Evolutionary conservation across 352 stramenopile genomes (phyloP).

Genomic region (Pythium rhizo-oryzae): DNA sequence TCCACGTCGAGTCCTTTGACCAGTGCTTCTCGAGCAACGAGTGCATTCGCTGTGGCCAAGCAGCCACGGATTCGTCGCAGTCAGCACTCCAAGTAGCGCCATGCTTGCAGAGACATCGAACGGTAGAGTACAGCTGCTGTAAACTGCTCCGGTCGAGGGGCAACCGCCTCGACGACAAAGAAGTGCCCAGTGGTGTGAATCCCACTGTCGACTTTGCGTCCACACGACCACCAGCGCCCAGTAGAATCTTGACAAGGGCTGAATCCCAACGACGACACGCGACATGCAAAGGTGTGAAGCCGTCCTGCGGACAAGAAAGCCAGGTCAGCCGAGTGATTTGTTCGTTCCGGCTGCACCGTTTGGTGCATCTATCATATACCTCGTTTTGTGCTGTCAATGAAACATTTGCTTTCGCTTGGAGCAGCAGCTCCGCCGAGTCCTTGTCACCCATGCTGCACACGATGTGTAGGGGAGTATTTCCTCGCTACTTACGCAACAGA

Average conservation of each 20-base stretch:
- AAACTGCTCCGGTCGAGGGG: background rate
- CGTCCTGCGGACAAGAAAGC: background rate
- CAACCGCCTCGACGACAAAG: background rate
- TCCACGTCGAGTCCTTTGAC: slow-evolving; percentile 17
- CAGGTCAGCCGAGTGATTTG: background rate
- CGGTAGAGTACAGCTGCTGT: background rate
- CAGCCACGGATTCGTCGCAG: background rate
- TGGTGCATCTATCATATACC: background rate
- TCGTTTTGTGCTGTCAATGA: slow-evolving; percentile 6
- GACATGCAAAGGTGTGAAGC: background rate
- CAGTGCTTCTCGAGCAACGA: slow-evolving; percentile 4
- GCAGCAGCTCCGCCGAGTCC: slow-evolving; percentile 2
- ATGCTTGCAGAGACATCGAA: slow-evolving; percentile 1
- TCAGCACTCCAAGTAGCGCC: slow-evolving; percentile 2
- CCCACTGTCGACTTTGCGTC: background rate
- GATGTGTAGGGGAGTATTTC: slow-evolving; percentile 12
- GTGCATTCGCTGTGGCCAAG: slow-evolving; percentile 6
- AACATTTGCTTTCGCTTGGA: background rate
- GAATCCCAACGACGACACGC: background rate
- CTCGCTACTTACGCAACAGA: background rate
- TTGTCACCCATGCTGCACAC: slow-evolving; percentile 7
- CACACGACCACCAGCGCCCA: background rate
- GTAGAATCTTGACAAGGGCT: background rate
- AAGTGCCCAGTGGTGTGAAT: background rate
- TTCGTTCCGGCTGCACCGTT: no score